These are phyloP conservation scores for Pythium insidiosum DNA, from an alignment of 352 stramenopile genomes.

Conservation along the genomic window DNA sequence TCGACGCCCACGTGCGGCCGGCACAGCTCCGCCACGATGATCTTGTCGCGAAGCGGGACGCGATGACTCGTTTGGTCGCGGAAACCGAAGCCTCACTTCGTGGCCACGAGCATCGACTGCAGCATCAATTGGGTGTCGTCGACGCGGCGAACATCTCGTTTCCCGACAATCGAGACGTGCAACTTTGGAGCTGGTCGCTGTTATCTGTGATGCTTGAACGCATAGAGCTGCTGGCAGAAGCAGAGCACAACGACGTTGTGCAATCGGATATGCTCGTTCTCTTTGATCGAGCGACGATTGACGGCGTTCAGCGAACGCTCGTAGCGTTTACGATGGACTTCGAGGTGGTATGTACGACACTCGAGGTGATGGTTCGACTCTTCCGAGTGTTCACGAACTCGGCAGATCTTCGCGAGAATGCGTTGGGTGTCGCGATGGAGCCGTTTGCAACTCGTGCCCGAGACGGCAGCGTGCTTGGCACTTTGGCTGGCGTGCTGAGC, in stretches of 20 bases:
- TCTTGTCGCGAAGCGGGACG: background rate
- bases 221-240: constrained; percentile 1
- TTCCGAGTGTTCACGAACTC: background rate
- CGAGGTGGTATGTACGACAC: background rate
- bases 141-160: constrained; percentile 7
- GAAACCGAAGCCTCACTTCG: constrained; percentile 4
- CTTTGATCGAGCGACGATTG: background rate
- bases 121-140: constrained; percentile 11
- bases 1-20: background rate
- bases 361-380: constrained; percentile 4
- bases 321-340: constrained; percentile 1
- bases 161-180: constrained; percentile 3
- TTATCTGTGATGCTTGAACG: too few species aligned
- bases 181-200: too few species aligned
- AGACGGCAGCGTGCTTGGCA: too few species aligned
- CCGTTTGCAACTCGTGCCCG: too few species aligned
- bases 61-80: background rate
- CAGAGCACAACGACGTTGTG: background rate
- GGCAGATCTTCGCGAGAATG: too few species aligned
- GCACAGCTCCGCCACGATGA: too few species aligned
- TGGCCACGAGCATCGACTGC: constrained; percentile 1
- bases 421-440: background rate
- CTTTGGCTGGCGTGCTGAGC: too few species aligned
- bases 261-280: background rate
- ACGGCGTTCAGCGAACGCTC: constrained; percentile 5